Base-by-base conservation (phyloP, 2,329 filamentous ascomycete species). In the Torrubiellomyces zombiae region DNA sequence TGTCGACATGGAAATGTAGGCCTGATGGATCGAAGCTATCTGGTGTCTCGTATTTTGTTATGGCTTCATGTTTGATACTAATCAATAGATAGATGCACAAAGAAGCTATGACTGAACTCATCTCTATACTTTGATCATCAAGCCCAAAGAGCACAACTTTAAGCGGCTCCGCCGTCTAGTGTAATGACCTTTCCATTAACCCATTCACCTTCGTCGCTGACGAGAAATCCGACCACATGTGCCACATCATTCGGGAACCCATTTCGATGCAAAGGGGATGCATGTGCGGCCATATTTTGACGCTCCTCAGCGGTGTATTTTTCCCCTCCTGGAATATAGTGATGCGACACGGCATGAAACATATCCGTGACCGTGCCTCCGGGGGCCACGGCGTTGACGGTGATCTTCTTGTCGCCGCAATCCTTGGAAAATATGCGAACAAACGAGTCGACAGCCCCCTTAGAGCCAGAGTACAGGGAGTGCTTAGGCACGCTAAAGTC, bases 401-500 rank as follows among this genome's bases (percentile, higher is more conserved):
- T 75, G 44, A 75, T 72, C 28, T 67, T 66, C 40, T 70, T 63
- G 53, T 74, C 64, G 27, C 74, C 68, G 36, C 66, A 70, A 55
- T 78, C 73, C 23, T 71, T 73, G 5, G 77, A 73, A 52, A 82
- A 76, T 38, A 66, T 71, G 46, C 77, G 74, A 37, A 77, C 74
- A 50, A 82, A 79, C 8, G 74, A 75, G 51, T 81, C 77, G 32
- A 82, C 73, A 18, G 77, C 70, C 38, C 75, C 77, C 60, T 83
- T 83, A 48, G 62, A 70, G 9, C 69, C 75, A 13, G 75, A 76
- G 59, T 83, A 83, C 23, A 83, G 60, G 9, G 72, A 62, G 47
- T 82, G 76, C 42, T 71, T 67, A 32, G 72, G 71, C 11, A 82
- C 73, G 24, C 66, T 73, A 45, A 69, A 64, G 29, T 51, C 75